Conservation (phyloP, 208 protist genomes). For the Acanthamoeba royreba region DNA sequence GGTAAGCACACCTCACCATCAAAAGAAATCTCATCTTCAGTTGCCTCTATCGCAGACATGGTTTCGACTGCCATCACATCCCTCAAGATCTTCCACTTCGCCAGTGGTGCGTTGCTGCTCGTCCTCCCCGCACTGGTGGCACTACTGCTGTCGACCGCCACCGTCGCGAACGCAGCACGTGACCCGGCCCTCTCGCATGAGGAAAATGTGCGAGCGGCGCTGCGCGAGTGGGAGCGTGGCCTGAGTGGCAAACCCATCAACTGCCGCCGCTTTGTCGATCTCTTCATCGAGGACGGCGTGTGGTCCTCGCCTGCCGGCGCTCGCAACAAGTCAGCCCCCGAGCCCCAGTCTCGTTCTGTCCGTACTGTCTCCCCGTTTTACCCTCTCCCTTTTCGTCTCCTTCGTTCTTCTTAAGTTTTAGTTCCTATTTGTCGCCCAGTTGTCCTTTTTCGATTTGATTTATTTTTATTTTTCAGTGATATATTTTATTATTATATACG, state of each 20-base stretch:
- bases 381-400: too few relatives aligned
- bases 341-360: too few relatives aligned
- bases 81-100: too few relatives aligned
- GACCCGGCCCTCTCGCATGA: neutral
- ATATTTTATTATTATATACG: neutral
- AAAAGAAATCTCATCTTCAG: too few relatives aligned
- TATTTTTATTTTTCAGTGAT: neutral
- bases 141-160: too few relatives aligned
- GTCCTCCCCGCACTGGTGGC: too few relatives aligned
- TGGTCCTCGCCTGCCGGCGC: neutral
- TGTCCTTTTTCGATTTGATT: neutral
- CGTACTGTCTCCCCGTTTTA: too few relatives aligned
- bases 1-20: too few relatives aligned
- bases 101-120: too few relatives aligned
- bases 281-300: neutral
- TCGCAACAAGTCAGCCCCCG: neutral
- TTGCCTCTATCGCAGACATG: too few relatives aligned
- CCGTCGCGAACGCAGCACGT: neutral
- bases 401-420: too few relatives aligned
- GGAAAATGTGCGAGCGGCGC: neutral
- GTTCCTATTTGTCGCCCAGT: neutral
- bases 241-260: slow-evolving; percentile 12
- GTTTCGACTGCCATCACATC: too few relatives aligned
- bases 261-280: neutral
- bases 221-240: neutral